Base-by-base conservation (phyloP, 2,329 filamentous ascomycete species). In the Coleophoma cylindrospora region DNA sequence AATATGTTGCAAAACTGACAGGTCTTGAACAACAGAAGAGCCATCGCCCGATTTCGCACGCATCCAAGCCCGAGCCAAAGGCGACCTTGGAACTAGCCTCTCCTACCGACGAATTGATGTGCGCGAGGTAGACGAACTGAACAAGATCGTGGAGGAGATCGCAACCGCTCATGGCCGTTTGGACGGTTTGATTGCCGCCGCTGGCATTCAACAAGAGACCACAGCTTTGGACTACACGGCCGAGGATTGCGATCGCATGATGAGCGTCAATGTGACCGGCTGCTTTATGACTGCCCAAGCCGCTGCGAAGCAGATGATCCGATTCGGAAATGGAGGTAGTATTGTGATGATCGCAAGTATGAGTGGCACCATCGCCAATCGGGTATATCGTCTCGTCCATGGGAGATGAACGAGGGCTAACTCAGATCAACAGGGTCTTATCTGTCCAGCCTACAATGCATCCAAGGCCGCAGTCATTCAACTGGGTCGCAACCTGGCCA, bases 221-320 rank as follows among this genome's bases (percentile, higher is more conserved):
- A 71, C 88, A 0, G 90, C 91, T 1, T 74, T 96, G 49, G 89
- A 95, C 45, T 95, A 95, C 64, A 79, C 81, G 21, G 81, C 87
- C 19, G 76, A 85, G 63, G 87, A 89, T 64, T 82, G 83, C 65
- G 83, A 91, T 65, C 80, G 83, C 68, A 89, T 95, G 74, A 77
- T 95, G 68, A 80, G 87, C 61, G 85, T 92, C 63, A 95, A 96
- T 69, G 77, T 95, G 59, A 94, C 84, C n/a, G 91, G 91, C 12
- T 83, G 79, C 27, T 89, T 90, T 70, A 82, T 91, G 79, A 95
- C 89, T 55, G 89, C 90, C 22, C 89, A 92, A 73, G 89, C 89
- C 17, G 88, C 89, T n/a, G 91, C 91, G 34, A 79, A 84, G 49
- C 86, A 94, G 66, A 83, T 88, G 77, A 71, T 83, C 19, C 74